Percentiles rank a stretch among this genome's conserved stretches.
phyloP scores from a whole-genome alignment of 345 rosid species.

The Eucalyptus caleyi region DNA sequence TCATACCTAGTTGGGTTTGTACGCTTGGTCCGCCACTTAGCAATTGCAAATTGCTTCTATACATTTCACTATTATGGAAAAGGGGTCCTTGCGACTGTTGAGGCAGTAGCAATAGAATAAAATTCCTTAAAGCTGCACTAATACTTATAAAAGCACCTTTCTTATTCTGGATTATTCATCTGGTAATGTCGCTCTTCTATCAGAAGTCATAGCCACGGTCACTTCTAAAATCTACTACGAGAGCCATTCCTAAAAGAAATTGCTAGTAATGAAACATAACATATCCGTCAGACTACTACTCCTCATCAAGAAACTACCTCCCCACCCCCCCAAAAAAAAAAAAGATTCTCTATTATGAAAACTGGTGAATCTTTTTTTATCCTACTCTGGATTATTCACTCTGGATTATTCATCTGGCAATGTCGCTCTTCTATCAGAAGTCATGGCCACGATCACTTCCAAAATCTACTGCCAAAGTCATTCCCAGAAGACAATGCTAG shows the following conservation, averaged over 20 bases:
- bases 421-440: not conserved
- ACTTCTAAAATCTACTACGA: not conserved
- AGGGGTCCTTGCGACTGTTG: not conserved
- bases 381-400: not conserved
- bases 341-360: too few relatives aligned
- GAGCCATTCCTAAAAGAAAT: not conserved
- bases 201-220: not conserved
- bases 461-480: not conserved
- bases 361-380: too few relatives aligned
- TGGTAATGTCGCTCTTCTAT: not conserved
- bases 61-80: not conserved
- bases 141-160: not conserved
- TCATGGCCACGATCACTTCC: not conserved
- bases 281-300: not conserved
- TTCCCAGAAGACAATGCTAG: not conserved
- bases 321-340: too few relatives aligned
- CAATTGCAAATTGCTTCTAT: not conserved
- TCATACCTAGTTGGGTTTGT: not conserved
- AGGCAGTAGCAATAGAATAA: not conserved
- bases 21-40: not conserved
- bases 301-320: not conserved
- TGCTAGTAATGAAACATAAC: not conserved
- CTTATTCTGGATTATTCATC: not conserved
- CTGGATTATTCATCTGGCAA: not conserved
- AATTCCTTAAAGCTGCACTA: not conserved